A percentile compares a stretch with the other conserved stretches of the same genome.
phyloP scores from a whole-genome alignment of 148 eudicot genomes.

The Camellia granthamiana region DNA sequence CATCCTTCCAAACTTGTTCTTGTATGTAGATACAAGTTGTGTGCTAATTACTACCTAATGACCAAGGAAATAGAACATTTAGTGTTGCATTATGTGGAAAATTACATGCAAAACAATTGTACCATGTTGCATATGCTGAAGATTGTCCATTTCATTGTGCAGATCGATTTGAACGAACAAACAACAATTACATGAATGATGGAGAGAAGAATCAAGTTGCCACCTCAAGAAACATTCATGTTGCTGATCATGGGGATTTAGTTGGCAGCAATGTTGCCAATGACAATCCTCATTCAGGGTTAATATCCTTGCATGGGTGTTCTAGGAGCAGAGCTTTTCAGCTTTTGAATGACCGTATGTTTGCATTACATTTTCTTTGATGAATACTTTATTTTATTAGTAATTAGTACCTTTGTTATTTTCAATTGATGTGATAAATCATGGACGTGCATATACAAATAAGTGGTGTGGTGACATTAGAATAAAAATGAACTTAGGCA shows the following conservation, averaged over 20 bases:
- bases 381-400: neutral
- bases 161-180: conserved; percentile 55
- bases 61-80: neutral
- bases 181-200: conserved; percentile 41
- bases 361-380: neutral
- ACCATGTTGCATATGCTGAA: neutral
- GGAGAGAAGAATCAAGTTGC: conserved; percentile 46
- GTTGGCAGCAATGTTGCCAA: conserved; percentile 33
- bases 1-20: neutral
- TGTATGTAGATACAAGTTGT: neutral
- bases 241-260: conserved; percentile 30
- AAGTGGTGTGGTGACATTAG: neutral
- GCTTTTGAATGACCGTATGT: conserved; percentile 63
- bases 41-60: neutral
- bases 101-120: neutral
- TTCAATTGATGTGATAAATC: neutral
- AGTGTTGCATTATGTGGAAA: neutral
- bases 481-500: neutral
- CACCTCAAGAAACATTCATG: conserved; percentile 34
- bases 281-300: conserved; percentile 35
- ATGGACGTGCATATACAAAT: neutral
- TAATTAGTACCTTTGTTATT: neutral
- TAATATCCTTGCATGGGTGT: conserved; percentile 58
- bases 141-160: conserved; percentile 12
- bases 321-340: conserved; percentile 55